These are phyloP conservation scores for Pestalotiopsis sp. DNA, from an alignment of 2,329 filamentous ascomycete genomes.

Conservation along the genomic window DNA sequence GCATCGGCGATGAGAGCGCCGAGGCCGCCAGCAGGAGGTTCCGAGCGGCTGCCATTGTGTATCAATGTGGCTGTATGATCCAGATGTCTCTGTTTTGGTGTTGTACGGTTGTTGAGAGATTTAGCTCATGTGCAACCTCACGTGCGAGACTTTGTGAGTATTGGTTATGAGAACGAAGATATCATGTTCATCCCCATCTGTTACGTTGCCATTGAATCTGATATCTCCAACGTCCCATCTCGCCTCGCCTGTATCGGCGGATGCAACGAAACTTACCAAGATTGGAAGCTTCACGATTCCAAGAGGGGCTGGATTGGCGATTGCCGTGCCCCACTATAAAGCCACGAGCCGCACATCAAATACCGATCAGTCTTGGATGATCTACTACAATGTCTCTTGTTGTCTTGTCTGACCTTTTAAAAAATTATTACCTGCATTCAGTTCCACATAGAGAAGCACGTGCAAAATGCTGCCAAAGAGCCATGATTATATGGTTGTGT, in stretches of 20 bases:
- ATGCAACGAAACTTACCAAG: background rate
- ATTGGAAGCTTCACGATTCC: conserved; percentile 1
- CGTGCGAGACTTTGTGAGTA: background rate
- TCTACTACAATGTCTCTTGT: background rate
- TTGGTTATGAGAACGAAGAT: background rate
- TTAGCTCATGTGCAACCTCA: background rate
- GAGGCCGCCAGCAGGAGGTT: background rate
- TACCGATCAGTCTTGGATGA: background rate
- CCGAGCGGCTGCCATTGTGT: background rate
- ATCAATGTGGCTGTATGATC: background rate
- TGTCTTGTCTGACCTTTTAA: no score
- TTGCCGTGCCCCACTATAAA: background rate
- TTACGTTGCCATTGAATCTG: background rate
- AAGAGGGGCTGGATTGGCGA: background rate
- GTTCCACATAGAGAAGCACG: no score
- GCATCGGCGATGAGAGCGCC: conserved; percentile 1
- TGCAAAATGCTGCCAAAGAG: no score
- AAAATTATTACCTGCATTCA: no score
- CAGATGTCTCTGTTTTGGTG: background rate
- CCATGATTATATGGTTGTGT: no score
- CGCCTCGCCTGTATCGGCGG: background rate
- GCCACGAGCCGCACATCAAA: background rate
- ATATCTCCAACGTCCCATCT: background rate
- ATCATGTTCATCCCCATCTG: background rate
- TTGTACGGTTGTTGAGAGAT: background rate